Conservation (phyloP, 2,329 filamentous ascomycete genomes). For the Aspergillus sp. region DNA sequence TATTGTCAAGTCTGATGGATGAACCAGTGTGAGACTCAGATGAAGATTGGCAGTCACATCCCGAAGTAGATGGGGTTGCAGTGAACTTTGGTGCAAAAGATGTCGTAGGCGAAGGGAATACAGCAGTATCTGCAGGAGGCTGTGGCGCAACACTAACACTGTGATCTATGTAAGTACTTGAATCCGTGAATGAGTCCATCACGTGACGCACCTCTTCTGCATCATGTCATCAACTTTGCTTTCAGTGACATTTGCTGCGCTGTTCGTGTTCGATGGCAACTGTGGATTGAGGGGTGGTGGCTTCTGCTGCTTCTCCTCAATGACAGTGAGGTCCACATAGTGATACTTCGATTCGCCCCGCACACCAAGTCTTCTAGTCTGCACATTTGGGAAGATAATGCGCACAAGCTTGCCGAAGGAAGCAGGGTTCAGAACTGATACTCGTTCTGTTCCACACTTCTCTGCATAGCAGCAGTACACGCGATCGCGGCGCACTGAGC, state of each 20-base stretch:
- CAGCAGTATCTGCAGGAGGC: conserved; percentile 39
- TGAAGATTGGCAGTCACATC: conserved; percentile 35
- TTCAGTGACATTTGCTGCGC: conserved; percentile 23
- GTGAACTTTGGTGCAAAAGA: conserved; percentile 38
- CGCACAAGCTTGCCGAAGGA: conserved; percentile 97
- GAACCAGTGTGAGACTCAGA: conserved; percentile 30
- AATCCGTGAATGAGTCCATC: not conserved
- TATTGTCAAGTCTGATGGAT: conserved; percentile 39
- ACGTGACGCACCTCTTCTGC: conserved; percentile 32
- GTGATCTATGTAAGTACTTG: not conserved
- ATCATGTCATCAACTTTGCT: conserved; percentile 28
- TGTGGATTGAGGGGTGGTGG: conserved; percentile 29
- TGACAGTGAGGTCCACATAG: conserved; percentile 62
- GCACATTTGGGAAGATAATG: conserved; percentile 92
- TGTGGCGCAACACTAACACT: conserved; percentile 35
- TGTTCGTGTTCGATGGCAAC: conserved; percentile 24
- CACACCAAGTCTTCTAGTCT: conserved; percentile 87
- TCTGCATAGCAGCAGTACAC: conserved; percentile 96
- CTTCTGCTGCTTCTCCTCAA: conserved; percentile 46
- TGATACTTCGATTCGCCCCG: conserved; percentile 98
- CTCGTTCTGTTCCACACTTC: conserved; percentile 86
- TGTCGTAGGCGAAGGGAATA: conserved; percentile 43
- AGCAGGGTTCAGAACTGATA: conserved; percentile 92
- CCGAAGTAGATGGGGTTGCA: conserved; percentile 19
- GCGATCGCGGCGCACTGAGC: conserved; percentile 83